These are phyloP conservation scores for Clavispora santaluciae DNA, from an alignment of 805 yeast species.

Conservation along the genomic window DNA sequence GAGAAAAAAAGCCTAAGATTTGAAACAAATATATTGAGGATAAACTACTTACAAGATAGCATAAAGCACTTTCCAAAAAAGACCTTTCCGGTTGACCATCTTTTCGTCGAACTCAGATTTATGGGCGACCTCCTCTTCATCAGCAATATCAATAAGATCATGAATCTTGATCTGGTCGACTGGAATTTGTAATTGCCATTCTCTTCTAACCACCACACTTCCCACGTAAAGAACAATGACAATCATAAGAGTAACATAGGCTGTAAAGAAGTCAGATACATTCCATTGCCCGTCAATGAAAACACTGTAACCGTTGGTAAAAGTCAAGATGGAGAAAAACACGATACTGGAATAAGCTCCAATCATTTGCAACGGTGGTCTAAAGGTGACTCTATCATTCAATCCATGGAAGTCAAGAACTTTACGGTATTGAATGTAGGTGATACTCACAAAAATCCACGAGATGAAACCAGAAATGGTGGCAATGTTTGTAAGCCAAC, in stretches of 20 bases:
- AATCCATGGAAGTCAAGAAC: constrained; percentile 1
- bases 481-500: constrained; percentile 5
- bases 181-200: background rate
- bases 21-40: too few species aligned
- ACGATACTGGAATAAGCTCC: background rate
- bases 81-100: background rate
- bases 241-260: constrained; percentile 3
- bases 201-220: background rate
- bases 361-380: background rate
- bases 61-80: background rate
- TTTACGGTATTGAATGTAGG: constrained; percentile 1
- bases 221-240: constrained; percentile 2
- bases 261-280: constrained; percentile 2
- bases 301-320: constrained; percentile 5
- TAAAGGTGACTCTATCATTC: constrained; percentile 3
- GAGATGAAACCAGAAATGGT: constrained; percentile 3
- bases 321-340: background rate
- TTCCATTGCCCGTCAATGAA: constrained; percentile 2
- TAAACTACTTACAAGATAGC: background rate
- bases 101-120: background rate
- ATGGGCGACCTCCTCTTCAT: constrained; percentile 1
- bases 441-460: constrained; percentile 3
- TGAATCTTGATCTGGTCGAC: background rate
- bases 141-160: background rate
- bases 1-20: too few species aligned